These are phyloP conservation scores for Lipomyces lipofer DNA, from an alignment of 805 yeast species.

Conservation along the genomic window DNA sequence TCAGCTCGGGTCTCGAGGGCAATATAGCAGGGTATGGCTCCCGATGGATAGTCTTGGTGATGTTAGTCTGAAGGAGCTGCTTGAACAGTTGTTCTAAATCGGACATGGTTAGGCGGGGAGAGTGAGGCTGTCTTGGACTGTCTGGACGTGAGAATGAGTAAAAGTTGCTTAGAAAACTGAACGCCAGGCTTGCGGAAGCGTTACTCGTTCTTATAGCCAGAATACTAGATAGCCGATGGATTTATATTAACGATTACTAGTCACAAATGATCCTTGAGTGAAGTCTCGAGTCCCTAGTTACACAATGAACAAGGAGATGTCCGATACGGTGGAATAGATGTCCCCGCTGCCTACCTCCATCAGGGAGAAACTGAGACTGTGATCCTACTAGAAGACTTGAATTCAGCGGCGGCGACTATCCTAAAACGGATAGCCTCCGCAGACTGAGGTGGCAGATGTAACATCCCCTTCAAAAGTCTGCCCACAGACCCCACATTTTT, in stretches of 20 bases:
- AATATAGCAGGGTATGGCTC: slow-evolving; percentile 1
- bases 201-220: not conserved
- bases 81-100: not conserved
- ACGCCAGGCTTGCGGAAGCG: not conserved
- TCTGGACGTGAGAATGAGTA: not conserved
- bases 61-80: not conserved
- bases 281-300: not conserved
- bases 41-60: not conserved
- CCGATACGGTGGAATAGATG: not conserved
- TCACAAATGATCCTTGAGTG: not conserved
- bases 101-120: not conserved
- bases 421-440: not conserved
- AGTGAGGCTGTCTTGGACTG: not conserved
- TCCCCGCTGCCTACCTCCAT: no score
- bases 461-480: no score
- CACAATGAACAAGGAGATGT: not conserved
- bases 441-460: not conserved
- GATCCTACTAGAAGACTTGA: no score
- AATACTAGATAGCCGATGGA: not conserved
- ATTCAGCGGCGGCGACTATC: not conserved
- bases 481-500: no score
- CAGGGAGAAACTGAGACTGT: no score
- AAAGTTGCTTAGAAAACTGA: not conserved
- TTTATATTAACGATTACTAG: not conserved
- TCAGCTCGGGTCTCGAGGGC: slow-evolving; percentile 4